Evolutionary conservation across 1,139 yeast genomes (phyloP).

Genomic region (Geotrichum candidum): DNA sequence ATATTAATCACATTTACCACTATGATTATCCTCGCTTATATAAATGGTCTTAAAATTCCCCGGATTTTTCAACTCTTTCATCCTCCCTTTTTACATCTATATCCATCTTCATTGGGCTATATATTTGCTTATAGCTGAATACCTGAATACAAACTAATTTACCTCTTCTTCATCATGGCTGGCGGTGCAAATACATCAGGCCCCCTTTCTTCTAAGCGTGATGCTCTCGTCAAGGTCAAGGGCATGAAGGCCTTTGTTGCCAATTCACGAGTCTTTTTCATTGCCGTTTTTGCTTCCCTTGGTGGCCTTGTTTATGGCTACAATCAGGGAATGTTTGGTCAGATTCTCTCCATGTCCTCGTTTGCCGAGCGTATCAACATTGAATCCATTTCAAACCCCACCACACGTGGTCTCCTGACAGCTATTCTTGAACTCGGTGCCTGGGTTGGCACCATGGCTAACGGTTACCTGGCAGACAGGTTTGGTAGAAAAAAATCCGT

Average conservation of each 20-base stretch:
- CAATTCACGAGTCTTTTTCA: conserved; percentile 24
- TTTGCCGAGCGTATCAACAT: conserved; percentile 41
- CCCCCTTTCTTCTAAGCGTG: conserved; percentile 13
- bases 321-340: conserved; percentile 50
- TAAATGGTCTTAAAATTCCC: neutral
- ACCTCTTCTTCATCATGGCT: neutral
- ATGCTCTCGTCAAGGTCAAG: conserved; percentile 4
- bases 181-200: conserved; percentile 5
- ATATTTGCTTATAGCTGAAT: too few relatives aligned
- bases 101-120: too few relatives aligned
- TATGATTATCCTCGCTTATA: neutral
- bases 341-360: conserved; percentile 50
- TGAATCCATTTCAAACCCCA: conserved; percentile 47
- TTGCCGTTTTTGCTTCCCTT: conserved; percentile 32
- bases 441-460: conserved; percentile 26
- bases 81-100: neutral
- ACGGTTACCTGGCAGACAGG: conserved; percentile 28
- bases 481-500: conserved; percentile 23
- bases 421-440: conserved; percentile 29
- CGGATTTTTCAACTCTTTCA: neutral
- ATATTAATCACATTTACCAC: too few relatives aligned
- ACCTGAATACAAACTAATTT: too few relatives aligned
- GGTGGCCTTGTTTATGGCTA: conserved; percentile 35
- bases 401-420: conserved; percentile 24
- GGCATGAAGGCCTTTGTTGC: conserved; percentile 33